phyloP scores from a whole-genome alignment of 225 moss, liverwort and hornwort genomes.

The Polytrichum commune region DNA sequence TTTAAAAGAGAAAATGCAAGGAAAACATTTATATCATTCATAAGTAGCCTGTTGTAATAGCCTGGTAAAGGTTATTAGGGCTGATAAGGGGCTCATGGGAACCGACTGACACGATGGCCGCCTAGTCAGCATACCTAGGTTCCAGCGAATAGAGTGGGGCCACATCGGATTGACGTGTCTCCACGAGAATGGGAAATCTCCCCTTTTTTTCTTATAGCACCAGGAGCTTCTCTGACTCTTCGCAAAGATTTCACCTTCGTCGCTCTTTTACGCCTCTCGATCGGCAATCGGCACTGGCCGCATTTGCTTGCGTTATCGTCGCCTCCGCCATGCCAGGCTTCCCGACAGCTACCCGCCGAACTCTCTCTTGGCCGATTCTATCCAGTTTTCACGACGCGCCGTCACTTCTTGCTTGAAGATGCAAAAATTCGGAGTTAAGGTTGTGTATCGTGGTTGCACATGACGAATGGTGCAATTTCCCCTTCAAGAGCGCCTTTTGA shows the following conservation, averaged over 20 bases:
- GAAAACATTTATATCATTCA: too few relatives aligned
- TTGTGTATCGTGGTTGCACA: neutral
- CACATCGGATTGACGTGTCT: too few relatives aligned
- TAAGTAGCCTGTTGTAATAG: too few relatives aligned
- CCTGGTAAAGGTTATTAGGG: too few relatives aligned
- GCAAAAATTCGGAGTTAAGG: neutral
- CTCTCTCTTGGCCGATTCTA: neutral
- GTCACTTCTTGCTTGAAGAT: neutral
- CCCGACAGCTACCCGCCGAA: neutral
- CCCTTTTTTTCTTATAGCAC: too few relatives aligned
- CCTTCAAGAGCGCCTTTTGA: neutral
- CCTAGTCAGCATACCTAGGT: too few relatives aligned
- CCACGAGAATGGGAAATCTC: too few relatives aligned
- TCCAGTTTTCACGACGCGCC: neutral
- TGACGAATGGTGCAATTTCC: neutral
- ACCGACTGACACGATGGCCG: too few relatives aligned
- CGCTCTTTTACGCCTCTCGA: neutral
- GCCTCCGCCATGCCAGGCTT: neutral
- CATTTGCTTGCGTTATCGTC: neutral
- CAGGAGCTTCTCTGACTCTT: too few relatives aligned
- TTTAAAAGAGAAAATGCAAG: too few relatives aligned
- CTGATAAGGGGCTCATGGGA: too few relatives aligned
- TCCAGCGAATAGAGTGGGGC: too few relatives aligned
- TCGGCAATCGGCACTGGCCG: neutral
- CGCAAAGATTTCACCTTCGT: neutral